Evolutionary conservation across 2,329 filamentous ascomycete species (phyloP).

Genomic region (Sporothrix schenckii): DNA sequence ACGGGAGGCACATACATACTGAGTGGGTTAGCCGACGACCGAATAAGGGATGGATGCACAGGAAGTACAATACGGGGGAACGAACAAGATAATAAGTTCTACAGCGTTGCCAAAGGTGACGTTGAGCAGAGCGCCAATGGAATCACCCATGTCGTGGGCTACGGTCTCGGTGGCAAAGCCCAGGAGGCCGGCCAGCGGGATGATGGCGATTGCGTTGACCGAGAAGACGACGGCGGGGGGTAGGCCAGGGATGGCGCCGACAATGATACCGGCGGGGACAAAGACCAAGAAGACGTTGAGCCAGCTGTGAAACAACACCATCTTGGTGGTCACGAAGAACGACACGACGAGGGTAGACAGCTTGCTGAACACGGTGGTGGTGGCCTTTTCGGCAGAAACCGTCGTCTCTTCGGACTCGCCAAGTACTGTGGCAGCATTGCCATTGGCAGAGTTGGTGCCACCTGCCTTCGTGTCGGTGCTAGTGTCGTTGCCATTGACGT

Average conservation of each 20-base stretch:
- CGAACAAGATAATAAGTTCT: conserved; percentile 75
- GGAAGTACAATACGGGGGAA: conserved; percentile 14
- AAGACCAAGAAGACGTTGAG: conserved; percentile 77
- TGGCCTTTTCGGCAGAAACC: conserved; percentile 18
- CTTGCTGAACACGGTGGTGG: conserved; percentile 34
- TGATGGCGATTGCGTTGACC: conserved; percentile 74
- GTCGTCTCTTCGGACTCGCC: conserved; percentile 14
- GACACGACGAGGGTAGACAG: conserved; percentile 39
- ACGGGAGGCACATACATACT: conserved; percentile 58
- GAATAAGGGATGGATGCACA: not conserved
- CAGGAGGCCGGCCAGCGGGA: conserved; percentile 72
- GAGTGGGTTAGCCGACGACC: not conserved
- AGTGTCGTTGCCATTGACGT: not conserved
- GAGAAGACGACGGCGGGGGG: conserved; percentile 68
- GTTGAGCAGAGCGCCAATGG: conserved; percentile 84
- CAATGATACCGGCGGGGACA: conserved; percentile 74
- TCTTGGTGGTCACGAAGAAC: conserved; percentile 57
- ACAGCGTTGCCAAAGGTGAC: conserved; percentile 83
- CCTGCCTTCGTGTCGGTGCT: not conserved
- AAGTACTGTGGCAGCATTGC: conserved; percentile 3
- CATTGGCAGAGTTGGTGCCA: conserved; percentile 3
- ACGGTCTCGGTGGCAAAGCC: conserved; percentile 76
- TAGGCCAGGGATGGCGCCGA: conserved; percentile 54
- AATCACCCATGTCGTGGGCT: conserved; percentile 73
- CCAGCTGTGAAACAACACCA: conserved; percentile 71